A percentile compares a stretch with the other conserved stretches of the same genome.
phyloP scores from a whole-genome alignment of 2,329 filamentous ascomycete species.

The Fusarium burgessii region DNA sequence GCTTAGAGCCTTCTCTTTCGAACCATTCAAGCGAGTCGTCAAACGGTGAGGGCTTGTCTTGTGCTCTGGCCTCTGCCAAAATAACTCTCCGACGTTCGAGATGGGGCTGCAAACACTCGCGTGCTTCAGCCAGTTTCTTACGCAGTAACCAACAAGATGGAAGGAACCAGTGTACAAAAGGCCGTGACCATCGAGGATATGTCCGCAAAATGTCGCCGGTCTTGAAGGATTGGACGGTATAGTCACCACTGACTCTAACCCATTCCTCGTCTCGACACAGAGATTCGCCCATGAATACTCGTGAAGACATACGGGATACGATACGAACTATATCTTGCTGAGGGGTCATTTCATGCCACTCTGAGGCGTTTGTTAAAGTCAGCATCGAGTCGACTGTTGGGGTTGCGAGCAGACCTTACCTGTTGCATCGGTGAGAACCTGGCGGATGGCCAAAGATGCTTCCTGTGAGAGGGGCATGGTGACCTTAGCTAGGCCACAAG shows the following conservation, averaged over 20 bases:
- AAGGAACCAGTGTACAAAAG: constrained; percentile 59
- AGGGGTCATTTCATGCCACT: constrained; percentile 7
- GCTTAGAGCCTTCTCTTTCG: constrained; percentile 57
- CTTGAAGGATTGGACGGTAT: constrained; percentile 57
- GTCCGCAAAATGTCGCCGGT: constrained; percentile 49
- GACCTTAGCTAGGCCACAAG: neutral
- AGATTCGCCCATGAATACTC: constrained; percentile 56
- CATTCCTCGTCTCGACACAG: constrained; percentile 59
- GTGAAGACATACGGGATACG: constrained; percentile 39
- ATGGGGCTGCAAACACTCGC: constrained; percentile 41
- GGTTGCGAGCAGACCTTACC: neutral
- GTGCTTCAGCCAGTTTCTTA: constrained; percentile 40
- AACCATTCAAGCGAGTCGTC: constrained; percentile 67
- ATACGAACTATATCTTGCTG: neutral
- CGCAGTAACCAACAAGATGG: constrained; percentile 48
- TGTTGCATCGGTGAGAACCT: constrained; percentile 1
- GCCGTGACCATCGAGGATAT: constrained; percentile 59
- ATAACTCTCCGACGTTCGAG: constrained; percentile 49
- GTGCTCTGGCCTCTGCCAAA: constrained; percentile 19
- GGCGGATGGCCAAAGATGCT: neutral
- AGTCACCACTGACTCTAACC: constrained; percentile 58
- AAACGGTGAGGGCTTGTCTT: neutral
- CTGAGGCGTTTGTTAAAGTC: neutral
- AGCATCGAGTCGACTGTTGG: rapidly evolving
- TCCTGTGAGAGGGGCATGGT: neutral